Conservation (phyloP, 148 eudicot genomes). For the Chenopodium album region DNA sequence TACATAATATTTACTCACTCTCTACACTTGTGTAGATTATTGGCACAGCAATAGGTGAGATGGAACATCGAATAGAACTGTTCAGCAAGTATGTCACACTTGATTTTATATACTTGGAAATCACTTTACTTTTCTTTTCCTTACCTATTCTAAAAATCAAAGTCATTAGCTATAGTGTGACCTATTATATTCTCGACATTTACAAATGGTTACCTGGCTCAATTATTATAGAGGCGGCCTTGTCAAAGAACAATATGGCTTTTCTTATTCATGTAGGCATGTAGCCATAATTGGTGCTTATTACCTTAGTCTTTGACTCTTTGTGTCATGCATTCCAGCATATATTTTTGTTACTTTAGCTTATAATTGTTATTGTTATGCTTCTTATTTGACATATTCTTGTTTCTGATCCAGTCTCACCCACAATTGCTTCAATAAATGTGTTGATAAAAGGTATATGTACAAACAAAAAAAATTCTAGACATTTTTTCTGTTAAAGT, state of each 20-base stretch:
- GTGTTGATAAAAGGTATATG: constrained; percentile 62
- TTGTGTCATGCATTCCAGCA: neutral
- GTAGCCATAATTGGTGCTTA: neutral
- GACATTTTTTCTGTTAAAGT: neutral
- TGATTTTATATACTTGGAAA: neutral
- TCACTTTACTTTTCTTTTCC: neutral
- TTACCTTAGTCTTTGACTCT: too few relatives aligned
- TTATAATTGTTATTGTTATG: neutral
- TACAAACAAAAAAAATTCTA: neutral
- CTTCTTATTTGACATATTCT: constrained; percentile 19
- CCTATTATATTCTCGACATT: neutral
- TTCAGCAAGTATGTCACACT: constrained; percentile 62
- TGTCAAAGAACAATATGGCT: neutral
- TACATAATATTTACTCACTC: neutral
- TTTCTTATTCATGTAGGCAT: neutral
- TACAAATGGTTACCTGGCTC: neutral
- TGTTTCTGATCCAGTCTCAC: constrained; percentile 59
- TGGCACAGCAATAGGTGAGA: constrained; percentile 68
- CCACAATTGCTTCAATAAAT: constrained; percentile 68
- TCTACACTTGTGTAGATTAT: constrained; percentile 44
- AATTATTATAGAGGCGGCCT: too few relatives aligned
- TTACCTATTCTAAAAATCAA: neutral
- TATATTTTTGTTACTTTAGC: neutral
- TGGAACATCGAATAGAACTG: constrained; percentile 78
- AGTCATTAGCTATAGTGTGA: neutral